Conservation (phyloP, 805 yeast genomes). For the Candida ortonii region DNA sequence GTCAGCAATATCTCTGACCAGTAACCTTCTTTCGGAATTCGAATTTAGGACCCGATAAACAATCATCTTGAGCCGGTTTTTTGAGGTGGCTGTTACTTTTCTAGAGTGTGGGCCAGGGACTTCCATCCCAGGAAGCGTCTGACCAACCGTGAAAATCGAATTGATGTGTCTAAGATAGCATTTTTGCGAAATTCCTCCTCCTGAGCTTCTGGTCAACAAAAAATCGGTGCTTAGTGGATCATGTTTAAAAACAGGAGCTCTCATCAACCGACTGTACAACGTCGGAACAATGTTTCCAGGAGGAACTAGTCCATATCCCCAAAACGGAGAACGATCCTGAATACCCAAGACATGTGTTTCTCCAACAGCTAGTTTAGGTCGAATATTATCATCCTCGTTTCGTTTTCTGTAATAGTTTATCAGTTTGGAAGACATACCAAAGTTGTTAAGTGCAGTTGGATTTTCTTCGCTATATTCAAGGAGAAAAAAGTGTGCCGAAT, state of each 20-base stretch:
- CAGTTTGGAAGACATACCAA: constrained; percentile 94
- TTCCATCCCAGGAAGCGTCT: constrained; percentile 87
- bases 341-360: constrained; percentile 96
- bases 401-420: constrained; percentile 90
- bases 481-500: constrained; percentile 70
- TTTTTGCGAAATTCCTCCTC: constrained; percentile 65
- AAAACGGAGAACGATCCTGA: constrained; percentile 93
- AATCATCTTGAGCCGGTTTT: constrained; percentile 88
- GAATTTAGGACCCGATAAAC: constrained; percentile 83
- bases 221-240: constrained; percentile 79
- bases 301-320: constrained; percentile 97
- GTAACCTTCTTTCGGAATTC: constrained; percentile 66
- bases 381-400: constrained; percentile 70
- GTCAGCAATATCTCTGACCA: constrained; percentile 81
- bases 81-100: constrained; percentile 88
- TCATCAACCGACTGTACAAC: constrained; percentile 79
- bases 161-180: constrained; percentile 69
- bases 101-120: constrained; percentile 98
- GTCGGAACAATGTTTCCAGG: constrained; percentile 94
- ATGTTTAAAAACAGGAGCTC: constrained; percentile 93
- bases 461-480: constrained; percentile 89
- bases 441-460: constrained; percentile 78
- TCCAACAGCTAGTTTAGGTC: constrained; percentile 87
- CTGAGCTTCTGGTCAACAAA: constrained; percentile 72
- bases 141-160: constrained; percentile 84